Evolutionary conservation across 345 rosid species (phyloP), one percentile per base, ranked within the genome.

Genomic region (Eucalyptus urophylla): DNA sequence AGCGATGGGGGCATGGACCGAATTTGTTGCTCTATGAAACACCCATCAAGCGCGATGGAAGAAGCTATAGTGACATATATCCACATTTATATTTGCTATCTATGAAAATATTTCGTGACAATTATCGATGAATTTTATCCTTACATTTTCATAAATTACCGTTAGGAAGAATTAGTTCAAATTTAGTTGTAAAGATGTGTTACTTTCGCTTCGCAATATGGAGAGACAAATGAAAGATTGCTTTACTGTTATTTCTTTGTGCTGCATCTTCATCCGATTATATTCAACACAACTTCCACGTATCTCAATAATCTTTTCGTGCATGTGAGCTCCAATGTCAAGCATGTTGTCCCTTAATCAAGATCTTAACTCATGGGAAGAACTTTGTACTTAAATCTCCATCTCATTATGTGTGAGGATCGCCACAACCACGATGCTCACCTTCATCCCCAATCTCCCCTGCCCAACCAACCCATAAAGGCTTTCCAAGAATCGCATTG

Each of bases 371-470:
- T 17, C 33, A n/a, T 14, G 33, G 76, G 21, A n/a, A 67, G 76
- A 67, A 31, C 33, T 17, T 5, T 4, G 6, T 31, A 31, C 43
- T 16, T 4, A 9, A 67, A 31, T 31, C 12, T 67, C 22, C 40
- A 67, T 31, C 21, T 31, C 3, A 31, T 15, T 67, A 10, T 5
- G 15, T 13, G 16, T 27, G 15, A 62, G 8, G 69, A 62, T 62
- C 8, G 0, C 69, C 14, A 62, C 2, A 31, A 8, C 4, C 22
- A 8, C 0, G 1, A 67, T 13, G 11, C 40, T 19, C 12, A 0
- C 80, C 80, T 16, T 31, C 10, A 37, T 15, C 6, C 40, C 6
- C 11, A 10, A 8, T 67, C 4, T 31, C 22, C 31, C 19, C 3
- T 19, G 1, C 6, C 19, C 5, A 17, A 16, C 43, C 12, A 0